Conservation (phyloP, 148 eudicot genomes). For the Oxyria digyna region DNA sequence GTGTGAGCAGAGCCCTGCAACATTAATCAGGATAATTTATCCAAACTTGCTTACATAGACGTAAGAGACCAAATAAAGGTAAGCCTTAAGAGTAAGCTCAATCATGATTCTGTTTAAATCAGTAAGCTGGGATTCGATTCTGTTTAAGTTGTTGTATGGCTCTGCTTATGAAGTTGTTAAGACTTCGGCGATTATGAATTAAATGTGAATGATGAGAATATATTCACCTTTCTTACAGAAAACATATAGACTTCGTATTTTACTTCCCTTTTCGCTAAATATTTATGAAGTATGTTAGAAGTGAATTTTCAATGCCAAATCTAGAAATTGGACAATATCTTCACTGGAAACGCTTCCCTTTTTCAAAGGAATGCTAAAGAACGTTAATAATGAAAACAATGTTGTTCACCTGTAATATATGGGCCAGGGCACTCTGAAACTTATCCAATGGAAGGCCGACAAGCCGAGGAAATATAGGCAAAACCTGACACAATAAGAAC, state of each 20-base stretch:
- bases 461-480: constrained; percentile 89
- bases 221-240: neutral
- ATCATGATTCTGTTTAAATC: neutral
- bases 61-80: no score
- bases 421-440: constrained; percentile 88
- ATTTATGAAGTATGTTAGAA: neutral
- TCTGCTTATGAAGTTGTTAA: neutral
- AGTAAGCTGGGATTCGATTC: neutral
- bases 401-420: constrained; percentile 65
- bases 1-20: constrained; percentile 89
- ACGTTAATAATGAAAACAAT: neutral
- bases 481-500: constrained; percentile 41
- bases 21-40: neutral
- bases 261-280: neutral
- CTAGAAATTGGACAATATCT: neutral
- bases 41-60: no score
- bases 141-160: neutral
- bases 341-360: neutral
- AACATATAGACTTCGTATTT: neutral
- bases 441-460: constrained; percentile 77
- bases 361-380: neutral
- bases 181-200: neutral
- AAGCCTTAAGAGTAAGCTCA: no score
- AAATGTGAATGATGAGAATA: neutral
- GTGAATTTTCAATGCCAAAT: neutral